Conservation (phyloP, 805 yeast genomes). For the Wickerhamiella sorbophila region DNA sequence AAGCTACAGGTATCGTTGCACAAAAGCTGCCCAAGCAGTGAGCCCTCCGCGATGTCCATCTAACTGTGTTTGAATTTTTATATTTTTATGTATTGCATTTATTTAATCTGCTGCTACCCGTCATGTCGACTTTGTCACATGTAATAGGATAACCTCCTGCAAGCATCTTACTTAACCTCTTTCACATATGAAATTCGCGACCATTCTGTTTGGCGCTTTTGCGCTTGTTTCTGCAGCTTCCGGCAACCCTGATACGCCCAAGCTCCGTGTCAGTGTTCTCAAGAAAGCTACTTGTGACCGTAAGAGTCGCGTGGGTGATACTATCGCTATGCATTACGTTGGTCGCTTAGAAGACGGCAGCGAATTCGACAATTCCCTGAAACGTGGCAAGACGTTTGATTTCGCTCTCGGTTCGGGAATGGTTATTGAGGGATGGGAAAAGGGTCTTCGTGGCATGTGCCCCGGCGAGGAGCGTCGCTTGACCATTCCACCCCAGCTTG, state of each 20-base stretch:
- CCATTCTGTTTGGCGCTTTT: not conserved
- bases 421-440: slow-evolving; percentile 86
- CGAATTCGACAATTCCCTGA: slow-evolving; percentile 59
- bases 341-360: slow-evolving; percentile 57
- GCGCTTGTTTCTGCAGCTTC: slow-evolving; percentile 10
- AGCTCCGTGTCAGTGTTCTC: slow-evolving; percentile 27
- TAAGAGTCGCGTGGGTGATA: slow-evolving; percentile 51
- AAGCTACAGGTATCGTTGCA: not conserved
- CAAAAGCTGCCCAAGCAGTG: too few species aligned
- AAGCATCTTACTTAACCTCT: not conserved
- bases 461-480: slow-evolving; percentile 73
- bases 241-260: slow-evolving; percentile 15
- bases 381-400: slow-evolving; percentile 49
- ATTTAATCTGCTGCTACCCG: too few species aligned
- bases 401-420: slow-evolving; percentile 66
- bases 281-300: slow-evolving; percentile 40
- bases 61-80: too few species aligned
- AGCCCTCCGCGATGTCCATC: too few species aligned
- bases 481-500: slow-evolving; percentile 65
- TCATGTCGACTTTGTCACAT: too few species aligned
- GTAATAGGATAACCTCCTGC: too few species aligned
- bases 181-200: not conserved
- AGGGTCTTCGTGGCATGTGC: slow-evolving; percentile 72
- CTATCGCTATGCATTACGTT: slow-evolving; percentile 60
- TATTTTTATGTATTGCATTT: too few species aligned